Conservation (phyloP, 2,329 filamentous ascomycete species). For the Bipolaris cookei region DNA sequence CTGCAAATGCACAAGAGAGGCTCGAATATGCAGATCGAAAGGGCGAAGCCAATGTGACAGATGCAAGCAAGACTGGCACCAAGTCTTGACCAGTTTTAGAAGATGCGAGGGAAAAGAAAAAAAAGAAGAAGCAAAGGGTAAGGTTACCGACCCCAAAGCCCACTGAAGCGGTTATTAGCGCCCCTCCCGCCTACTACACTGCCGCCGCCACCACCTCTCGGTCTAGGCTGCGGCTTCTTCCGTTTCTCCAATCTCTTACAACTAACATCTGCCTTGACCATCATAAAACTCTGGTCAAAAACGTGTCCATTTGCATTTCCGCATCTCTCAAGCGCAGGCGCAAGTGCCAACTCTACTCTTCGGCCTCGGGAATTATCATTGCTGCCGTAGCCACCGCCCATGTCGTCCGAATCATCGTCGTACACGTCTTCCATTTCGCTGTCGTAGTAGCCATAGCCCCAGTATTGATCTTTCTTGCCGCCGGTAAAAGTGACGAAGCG, state of each 20-base stretch:
- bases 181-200: constrained; percentile 19
- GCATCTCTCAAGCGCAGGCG: constrained; percentile 48
- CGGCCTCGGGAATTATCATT: constrained; percentile 24
- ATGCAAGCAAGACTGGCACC: too few species aligned
- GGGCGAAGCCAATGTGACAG: not conserved
- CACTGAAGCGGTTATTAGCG: not conserved
- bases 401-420: constrained; percentile 33
- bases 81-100: not conserved
- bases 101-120: not conserved
- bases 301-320: constrained; percentile 49
- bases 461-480: constrained; percentile 41
- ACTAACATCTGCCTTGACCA: constrained; percentile 48
- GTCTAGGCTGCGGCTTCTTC: constrained; percentile 23
- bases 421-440: constrained; percentile 49
- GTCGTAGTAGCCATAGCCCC: constrained; percentile 46
- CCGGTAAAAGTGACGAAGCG: constrained; percentile 48
- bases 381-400: constrained; percentile 19
- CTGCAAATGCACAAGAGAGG: not conserved
- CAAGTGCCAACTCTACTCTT: constrained; percentile 43
- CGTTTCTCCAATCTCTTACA: constrained; percentile 41
- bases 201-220: constrained; percentile 18
- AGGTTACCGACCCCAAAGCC: constrained; percentile 20
- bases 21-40: not conserved
- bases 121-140: not conserved
- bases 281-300: constrained; percentile 47